Conservation (phyloP, 805 yeast species). For the Yamadazyma nakazawae region DNA sequence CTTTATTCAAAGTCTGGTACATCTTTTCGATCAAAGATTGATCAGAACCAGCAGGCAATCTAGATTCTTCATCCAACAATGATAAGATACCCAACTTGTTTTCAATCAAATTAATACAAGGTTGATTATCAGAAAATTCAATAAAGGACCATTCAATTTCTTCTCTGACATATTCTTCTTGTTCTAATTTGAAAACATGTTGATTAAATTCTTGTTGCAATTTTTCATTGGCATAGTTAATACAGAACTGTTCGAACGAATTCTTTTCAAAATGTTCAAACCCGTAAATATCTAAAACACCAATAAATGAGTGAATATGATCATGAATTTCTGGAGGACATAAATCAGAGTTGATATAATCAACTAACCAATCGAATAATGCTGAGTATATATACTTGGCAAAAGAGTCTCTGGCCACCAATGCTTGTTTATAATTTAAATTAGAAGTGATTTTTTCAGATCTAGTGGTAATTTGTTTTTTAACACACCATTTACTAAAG, state of each 20-base stretch:
- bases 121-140: constrained; percentile 94
- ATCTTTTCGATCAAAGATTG: constrained; percentile 89
- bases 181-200: constrained; percentile 95
- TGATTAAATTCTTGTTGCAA: constrained; percentile 96
- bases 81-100: constrained; percentile 83
- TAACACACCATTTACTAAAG: constrained; percentile 88
- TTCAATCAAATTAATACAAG: constrained; percentile 91
- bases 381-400: constrained; percentile 92
- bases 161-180: constrained; percentile 89
- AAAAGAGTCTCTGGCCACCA: constrained; percentile 94
- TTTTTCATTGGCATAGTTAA: constrained; percentile 94
- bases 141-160: constrained; percentile 96
- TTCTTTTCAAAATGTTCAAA: constrained; percentile 93
- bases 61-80: constrained; percentile 88
- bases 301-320: constrained; percentile 72
- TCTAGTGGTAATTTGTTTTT: constrained; percentile 89
- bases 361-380: constrained; percentile 92
- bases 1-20: constrained; percentile 78
- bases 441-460: constrained; percentile 87
- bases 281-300: constrained; percentile 96
- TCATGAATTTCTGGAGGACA: constrained; percentile 68
- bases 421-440: constrained; percentile 76
- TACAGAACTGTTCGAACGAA: constrained; percentile 96
- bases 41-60: constrained; percentile 91
- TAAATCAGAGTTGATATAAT: constrained; percentile 74